phyloP scores from a whole-genome alignment of 2,329 filamentous ascomycete genomes.

The Colletotrichum chlorophyti region DNA sequence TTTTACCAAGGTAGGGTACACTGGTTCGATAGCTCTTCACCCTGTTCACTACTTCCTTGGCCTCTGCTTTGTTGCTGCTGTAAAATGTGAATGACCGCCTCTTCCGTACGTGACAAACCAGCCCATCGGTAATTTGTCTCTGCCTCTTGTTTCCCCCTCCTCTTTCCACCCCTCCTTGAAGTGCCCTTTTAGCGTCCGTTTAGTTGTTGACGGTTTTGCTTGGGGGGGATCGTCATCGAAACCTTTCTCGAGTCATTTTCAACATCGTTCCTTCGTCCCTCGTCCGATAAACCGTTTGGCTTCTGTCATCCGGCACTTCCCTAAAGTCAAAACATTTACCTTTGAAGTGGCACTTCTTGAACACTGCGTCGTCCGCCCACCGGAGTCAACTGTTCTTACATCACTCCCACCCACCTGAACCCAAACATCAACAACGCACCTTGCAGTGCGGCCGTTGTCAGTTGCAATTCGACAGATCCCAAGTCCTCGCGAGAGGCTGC shows the following conservation, averaged over 20 bases:
- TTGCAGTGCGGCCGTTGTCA: background rate
- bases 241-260: background rate
- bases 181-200: background rate
- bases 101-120: background rate
- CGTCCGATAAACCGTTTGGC: slow-evolving; percentile 15
- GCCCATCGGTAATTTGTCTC: too few relatives aligned
- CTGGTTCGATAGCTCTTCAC: too few relatives aligned
- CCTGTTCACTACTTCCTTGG: too few relatives aligned
- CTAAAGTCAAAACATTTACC: slow-evolving; percentile 6
- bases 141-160: too few relatives aligned
- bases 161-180: background rate
- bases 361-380: slow-evolving; percentile 15
- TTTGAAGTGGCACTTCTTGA: background rate
- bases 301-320: slow-evolving; percentile 7
- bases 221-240: slow-evolving; percentile 19
- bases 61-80: too few relatives aligned
- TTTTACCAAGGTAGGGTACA: too few relatives aligned
- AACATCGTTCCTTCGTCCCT: background rate
- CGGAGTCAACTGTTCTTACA: too few relatives aligned
- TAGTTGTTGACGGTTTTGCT: background rate
- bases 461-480: background rate
- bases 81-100: background rate
- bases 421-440: slow-evolving; percentile 3
- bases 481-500: slow-evolving; percentile 12
- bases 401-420: background rate